Evolutionary conservation across 768 basidiomycete genomes (phyloP).

Genomic region (Epithele typhae): DNA sequence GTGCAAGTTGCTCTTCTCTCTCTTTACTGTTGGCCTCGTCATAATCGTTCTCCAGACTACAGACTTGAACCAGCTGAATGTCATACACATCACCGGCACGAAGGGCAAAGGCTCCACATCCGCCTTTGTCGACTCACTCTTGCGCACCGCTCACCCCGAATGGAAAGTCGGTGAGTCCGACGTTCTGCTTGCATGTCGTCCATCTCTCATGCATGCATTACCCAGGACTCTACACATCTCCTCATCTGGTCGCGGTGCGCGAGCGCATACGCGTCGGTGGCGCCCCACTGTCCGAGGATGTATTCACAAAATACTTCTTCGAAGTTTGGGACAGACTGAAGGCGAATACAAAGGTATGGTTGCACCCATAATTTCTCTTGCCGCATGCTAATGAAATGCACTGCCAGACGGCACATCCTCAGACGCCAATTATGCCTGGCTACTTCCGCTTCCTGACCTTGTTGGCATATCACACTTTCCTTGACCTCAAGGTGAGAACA

Average conservation of each 20-base stretch:
- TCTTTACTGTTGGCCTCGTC: constrained; percentile 5
- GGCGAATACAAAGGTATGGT: constrained; percentile 50
- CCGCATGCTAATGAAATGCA: neutral
- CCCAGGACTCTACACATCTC: constrained; percentile 91
- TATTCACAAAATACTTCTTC: constrained; percentile 90
- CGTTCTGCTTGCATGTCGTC: neutral
- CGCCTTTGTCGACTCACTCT: constrained; percentile 85
- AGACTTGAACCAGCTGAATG: constrained; percentile 84
- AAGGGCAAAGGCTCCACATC: constrained; percentile 98
- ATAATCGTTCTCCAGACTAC: constrained; percentile 48
- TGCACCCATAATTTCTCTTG: too few species aligned
- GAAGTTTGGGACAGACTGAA: constrained; percentile 90
- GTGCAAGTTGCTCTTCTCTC: constrained; percentile 42
- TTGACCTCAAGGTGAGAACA: constrained; percentile 54
- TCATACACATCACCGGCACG: constrained; percentile 95
- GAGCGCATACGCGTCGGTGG: constrained; percentile 96
- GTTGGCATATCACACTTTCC: constrained; percentile 87
- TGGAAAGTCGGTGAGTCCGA: constrained; percentile 72
- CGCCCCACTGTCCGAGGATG: constrained; percentile 78
- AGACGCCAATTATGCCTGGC: constrained; percentile 70
- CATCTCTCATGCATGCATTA: neutral
- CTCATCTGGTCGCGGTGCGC: constrained; percentile 92
- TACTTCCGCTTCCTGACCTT: constrained; percentile 95
- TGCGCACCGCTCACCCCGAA: constrained; percentile 66
- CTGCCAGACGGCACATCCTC: constrained; percentile 41